Evolutionary conservation across 192 early-diverging fungal genomes (phyloP), one percentile per base, ranked within the genome.

Genomic region (Linnemannia schmuckeri): DNA sequence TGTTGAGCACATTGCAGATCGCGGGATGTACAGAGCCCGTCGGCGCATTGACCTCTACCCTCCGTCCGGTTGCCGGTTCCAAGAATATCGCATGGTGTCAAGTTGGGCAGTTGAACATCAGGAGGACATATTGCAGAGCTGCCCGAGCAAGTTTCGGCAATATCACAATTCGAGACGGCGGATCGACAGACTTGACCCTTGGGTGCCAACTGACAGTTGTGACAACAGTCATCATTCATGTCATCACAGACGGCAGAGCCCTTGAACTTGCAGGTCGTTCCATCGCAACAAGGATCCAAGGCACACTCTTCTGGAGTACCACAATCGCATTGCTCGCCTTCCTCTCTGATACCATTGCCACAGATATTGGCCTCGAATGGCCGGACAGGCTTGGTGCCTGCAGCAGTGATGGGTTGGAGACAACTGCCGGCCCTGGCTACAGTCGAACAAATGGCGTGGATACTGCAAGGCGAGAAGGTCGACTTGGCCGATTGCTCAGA

Each of bases 301-400:
- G 87, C 89, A 75, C 96, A 96, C 61, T 93, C 90, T 27, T 89
- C 92, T 17, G 90, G 85, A 1, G 90, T 85, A 5, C 95, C 96
- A 76, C 96, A 96, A 81, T 99, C 97, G 87, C 97, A 99, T 66
- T 99, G 93, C 90, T 99, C 97, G 78, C 93, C 93, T 15, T 81
- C 74, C 83, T 99, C 97, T 81, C 91, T 91, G 72, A 99, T 93
- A 0, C 97, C 97, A 87, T 99, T 99, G 27, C 97, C 97, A 81
- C 97, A 99, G 91, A 99, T 96, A 47, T 94, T 82, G 13, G n/a
- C 38, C 4, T 20, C 18, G 2, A 47, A n/a, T 22, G 24, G 27
- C 41, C 72, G 74, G 1, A 47, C 13, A 42, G 24, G 24, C 30
- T 76, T 69, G 4, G 47, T 47, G 4, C 7, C 27, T 24, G 30